Conservation (phyloP, 768 basidiomycete species). For the Termitomyces sp. region DNA sequence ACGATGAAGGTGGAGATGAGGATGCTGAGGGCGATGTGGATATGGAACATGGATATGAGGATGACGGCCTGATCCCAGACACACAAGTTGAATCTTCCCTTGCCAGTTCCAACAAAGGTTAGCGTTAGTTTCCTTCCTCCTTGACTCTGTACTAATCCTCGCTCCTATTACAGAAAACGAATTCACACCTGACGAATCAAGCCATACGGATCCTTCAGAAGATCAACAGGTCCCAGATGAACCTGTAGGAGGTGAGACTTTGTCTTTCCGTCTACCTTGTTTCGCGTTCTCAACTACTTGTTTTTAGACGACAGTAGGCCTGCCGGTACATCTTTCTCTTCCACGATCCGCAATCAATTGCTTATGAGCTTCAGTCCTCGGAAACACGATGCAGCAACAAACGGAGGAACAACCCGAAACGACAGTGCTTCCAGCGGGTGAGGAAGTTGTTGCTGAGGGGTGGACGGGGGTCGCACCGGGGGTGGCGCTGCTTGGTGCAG, state of each 20-base stretch:
- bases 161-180: conserved; percentile 14
- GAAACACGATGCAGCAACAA: conserved; percentile 6
- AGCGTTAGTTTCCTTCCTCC: not conserved
- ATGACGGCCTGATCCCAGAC: conserved; percentile 5
- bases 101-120: conserved; percentile 22
- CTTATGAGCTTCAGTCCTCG: conserved; percentile 24
- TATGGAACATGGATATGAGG: conserved; percentile 8
- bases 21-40: conserved; percentile 16
- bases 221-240: not conserved
- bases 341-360: conserved; percentile 20
- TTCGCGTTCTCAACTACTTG: not conserved
- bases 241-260: not conserved
- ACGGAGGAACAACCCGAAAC: not conserved
- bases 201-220: not conserved
- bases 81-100: conserved; percentile 18
- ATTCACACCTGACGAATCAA: conserved; percentile 1
- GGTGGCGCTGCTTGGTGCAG: not conserved
- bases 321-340: conserved; percentile 16
- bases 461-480: not conserved
- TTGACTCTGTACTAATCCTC: not conserved
- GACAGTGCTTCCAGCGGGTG: conserved; percentile 4
- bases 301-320: conserved; percentile 7
- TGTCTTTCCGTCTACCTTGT: not conserved
- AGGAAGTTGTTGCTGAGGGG: conserved; percentile 8
- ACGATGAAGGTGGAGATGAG: conserved; percentile 4